Percentiles rank a stretch among this genome's conserved stretches.
Evolutionary conservation across 345 rosid genomes (phyloP).

Genomic region (Eucalyptus viminalis): DNA sequence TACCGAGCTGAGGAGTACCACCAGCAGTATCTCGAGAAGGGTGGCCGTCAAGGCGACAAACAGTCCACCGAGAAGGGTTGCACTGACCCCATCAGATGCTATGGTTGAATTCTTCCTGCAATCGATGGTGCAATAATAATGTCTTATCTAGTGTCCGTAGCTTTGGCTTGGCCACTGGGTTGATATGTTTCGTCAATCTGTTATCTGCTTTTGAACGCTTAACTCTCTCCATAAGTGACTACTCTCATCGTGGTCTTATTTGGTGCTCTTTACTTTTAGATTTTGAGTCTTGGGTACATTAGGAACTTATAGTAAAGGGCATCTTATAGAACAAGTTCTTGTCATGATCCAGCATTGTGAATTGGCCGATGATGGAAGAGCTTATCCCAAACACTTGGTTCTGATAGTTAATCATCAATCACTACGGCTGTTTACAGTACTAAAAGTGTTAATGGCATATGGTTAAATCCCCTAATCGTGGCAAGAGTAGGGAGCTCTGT

Average conservation of each 20-base stretch:
- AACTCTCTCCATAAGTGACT: not conserved
- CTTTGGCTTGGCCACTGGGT: not conserved
- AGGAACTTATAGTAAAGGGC: not conserved
- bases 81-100: slow-evolving; percentile 71
- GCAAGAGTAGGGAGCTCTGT: not conserved
- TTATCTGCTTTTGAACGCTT: not conserved
- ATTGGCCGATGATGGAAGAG: not conserved
- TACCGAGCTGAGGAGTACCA: slow-evolving; percentile 73
- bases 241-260: not conserved
- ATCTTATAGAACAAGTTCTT: not conserved
- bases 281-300: not conserved
- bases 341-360: not conserved
- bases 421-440: not conserved
- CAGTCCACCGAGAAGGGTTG: slow-evolving; percentile 68
- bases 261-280: not conserved
- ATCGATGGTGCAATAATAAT: not conserved
- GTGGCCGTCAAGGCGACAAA: slow-evolving; percentile 38
- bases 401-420: not conserved
- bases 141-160: not conserved
- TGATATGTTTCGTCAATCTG: not conserved
- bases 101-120: slow-evolving; percentile 23
- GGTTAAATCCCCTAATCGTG: not conserved
- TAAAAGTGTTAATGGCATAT: not conserved
- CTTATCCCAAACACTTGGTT: not conserved
- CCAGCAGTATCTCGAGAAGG: slow-evolving; percentile 80